Evolutionary conservation across 1,284 basidiomycete species (phyloP).

Genomic region (Boletus mariae): DNA sequence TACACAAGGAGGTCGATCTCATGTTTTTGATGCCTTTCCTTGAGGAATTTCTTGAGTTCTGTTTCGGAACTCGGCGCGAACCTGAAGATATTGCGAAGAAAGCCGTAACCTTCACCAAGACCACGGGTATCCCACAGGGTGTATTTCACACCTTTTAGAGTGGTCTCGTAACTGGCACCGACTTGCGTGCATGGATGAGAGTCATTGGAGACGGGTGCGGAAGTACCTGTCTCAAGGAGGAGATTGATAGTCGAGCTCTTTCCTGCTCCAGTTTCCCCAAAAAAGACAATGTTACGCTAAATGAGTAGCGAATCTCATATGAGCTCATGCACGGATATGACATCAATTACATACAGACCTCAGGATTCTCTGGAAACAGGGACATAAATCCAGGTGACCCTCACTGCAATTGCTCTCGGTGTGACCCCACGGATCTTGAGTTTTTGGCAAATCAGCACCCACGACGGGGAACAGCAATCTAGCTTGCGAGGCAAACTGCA

Average conservation of each 20-base stretch:
- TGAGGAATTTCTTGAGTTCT: constrained; percentile 21
- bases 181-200: constrained; percentile 22
- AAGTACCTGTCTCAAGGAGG: constrained; percentile 10
- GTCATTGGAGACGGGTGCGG: constrained; percentile 19
- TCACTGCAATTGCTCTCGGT: not conserved
- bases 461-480: not conserved
- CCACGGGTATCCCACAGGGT: constrained; percentile 32
- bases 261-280: constrained; percentile 28
- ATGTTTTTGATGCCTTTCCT: constrained; percentile 13
- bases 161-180: constrained; percentile 12
- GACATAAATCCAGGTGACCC: not conserved
- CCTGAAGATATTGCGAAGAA: constrained; percentile 12
- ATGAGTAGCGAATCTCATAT: not conserved
- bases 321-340: not conserved
- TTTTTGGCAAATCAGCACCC: not conserved
- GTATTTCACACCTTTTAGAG: constrained; percentile 10
- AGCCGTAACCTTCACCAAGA: constrained; percentile 14
- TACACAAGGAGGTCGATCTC: constrained; percentile 31
- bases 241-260: constrained; percentile 33
- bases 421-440: not conserved
- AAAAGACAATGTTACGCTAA: constrained; percentile 22
- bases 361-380: not conserved
- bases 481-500: not conserved
- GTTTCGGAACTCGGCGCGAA: constrained; percentile 13
- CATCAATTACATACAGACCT: constrained; percentile 16